phyloP scores from a whole-genome alignment of 345 rosid species.

The Gossypium anomalum region DNA sequence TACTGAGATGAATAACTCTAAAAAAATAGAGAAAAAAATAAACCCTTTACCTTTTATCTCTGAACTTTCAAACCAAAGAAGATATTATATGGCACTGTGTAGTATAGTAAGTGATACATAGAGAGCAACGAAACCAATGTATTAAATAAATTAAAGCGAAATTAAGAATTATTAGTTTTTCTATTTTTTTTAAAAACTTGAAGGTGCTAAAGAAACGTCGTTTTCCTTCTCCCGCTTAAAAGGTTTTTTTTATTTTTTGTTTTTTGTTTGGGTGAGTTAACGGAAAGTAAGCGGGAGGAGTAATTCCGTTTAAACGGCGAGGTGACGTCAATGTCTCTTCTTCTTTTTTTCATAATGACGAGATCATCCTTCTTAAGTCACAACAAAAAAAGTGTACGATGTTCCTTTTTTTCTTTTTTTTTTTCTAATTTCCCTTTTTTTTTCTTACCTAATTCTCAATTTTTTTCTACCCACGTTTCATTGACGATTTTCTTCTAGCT shows the following conservation, averaged over 20 bases:
- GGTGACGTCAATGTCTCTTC: conserved; percentile 21
- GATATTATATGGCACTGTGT: not conserved
- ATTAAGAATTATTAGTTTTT: not conserved
- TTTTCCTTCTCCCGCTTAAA: conserved; percentile 20
- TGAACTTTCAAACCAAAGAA: not conserved
- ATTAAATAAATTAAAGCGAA: not conserved
- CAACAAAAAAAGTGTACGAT: conserved; percentile 1
- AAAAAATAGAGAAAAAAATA: too few species aligned
- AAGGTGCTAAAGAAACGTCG: conserved; percentile 10
- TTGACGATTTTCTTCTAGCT: not conserved
- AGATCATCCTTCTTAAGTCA: conserved; percentile 6
- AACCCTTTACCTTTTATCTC: not conserved
- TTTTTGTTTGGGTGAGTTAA: not conserved
- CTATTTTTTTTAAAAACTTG: not conserved
- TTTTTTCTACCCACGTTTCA: not conserved
- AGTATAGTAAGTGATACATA: conserved; percentile 3
- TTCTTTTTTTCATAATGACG: not conserved
- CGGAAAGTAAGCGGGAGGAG: not conserved
- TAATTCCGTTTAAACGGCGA: not conserved
- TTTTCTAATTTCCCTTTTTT: not conserved
- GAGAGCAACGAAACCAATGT: not conserved
- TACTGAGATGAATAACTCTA: conserved; percentile 4
- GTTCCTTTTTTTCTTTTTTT: not conserved
- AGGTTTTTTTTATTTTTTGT: not conserved
- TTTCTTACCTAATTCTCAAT: conserved; percentile 3